Percentiles rank a stretch among this genome's conserved stretches.
These are phyloP conservation scores for Monosporozyma siamensis DNA, from an alignment of 805 yeast species.

Conservation along the genomic window DNA sequence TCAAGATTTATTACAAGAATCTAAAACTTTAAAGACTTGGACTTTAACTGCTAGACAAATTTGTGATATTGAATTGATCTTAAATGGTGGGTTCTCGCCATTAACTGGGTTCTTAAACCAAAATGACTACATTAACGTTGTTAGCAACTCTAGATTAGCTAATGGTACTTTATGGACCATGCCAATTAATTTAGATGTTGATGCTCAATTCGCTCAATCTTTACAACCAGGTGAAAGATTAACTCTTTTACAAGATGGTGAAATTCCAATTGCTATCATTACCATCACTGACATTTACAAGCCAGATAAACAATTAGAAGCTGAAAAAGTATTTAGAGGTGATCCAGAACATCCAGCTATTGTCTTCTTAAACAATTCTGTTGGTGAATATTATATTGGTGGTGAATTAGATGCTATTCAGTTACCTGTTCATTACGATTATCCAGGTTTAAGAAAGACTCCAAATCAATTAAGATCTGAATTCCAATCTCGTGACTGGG, in stretches of 20 bases:
- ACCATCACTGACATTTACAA: conserved; percentile 69
- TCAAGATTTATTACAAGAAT: conserved; percentile 48
- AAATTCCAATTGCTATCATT: conserved; percentile 67
- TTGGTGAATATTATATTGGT: conserved; percentile 81
- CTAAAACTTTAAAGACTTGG: conserved; percentile 35
- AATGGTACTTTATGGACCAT: conserved; percentile 82
- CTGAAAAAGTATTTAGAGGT: conserved; percentile 83
- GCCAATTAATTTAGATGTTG: conserved; percentile 83
- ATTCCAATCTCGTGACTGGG: conserved; percentile 75
- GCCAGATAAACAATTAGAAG: conserved; percentile 76
- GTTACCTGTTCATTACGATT: conserved; percentile 84
- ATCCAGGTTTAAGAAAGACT: conserved; percentile 76
- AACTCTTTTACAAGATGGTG: conserved; percentile 73
- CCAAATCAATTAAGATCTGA: conserved; percentile 86
- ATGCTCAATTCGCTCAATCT: conserved; percentile 37
- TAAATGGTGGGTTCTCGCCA: conserved; percentile 93
- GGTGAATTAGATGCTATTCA: conserved; percentile 78
- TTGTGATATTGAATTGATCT: conserved; percentile 84
- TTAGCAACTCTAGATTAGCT: conserved; percentile 57
- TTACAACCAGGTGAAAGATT: conserved; percentile 51
- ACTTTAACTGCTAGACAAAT: conserved; percentile 74
- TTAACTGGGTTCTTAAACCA: conserved; percentile 55
- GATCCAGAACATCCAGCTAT: conserved; percentile 96
- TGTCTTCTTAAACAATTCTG: conserved; percentile 57
- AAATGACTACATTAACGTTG: conserved; percentile 57